These are phyloP conservation scores for Viola odorata DNA, from an alignment of 345 rosid species.

Conservation along the genomic window DNA sequence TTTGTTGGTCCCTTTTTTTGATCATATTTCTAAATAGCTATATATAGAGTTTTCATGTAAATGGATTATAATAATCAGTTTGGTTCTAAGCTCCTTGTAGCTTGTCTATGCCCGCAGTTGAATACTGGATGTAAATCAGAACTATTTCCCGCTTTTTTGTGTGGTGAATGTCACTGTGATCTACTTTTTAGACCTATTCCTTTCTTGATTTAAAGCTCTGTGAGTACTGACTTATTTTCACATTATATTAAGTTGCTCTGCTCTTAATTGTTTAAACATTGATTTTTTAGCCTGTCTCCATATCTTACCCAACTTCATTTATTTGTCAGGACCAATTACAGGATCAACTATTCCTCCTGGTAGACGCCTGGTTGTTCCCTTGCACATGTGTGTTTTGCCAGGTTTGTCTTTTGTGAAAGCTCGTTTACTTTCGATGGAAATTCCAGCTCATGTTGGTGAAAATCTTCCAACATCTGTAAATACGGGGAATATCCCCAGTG, in stretches of 20 bases:
- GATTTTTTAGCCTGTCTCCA: not conserved
- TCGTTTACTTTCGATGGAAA: slow-evolving; percentile 96
- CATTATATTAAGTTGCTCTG: not conserved
- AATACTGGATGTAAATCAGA: no score
- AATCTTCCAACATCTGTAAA: slow-evolving; percentile 39
- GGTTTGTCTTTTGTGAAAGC: slow-evolving; percentile 94
- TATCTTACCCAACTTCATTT: slow-evolving; percentile 13
- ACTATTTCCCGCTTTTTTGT: no score
- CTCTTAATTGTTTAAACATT: not conserved
- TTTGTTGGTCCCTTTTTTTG: not conserved
- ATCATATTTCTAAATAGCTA: no score
- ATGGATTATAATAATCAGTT: not conserved
- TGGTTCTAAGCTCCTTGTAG: not conserved
- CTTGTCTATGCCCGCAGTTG: not conserved
- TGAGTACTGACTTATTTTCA: not conserved
- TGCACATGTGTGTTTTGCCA: slow-evolving; percentile 80
- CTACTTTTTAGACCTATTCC: no score
- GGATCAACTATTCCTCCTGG: slow-evolving; percentile 64
- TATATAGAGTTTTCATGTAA: no score
- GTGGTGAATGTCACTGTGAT: no score
- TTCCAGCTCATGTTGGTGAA: slow-evolving; percentile 82
- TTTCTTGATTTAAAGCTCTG: not conserved
- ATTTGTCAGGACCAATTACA: slow-evolving; percentile 54
- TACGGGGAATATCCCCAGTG: slow-evolving; percentile 19
- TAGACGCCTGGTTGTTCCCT: slow-evolving; percentile 82